These are phyloP conservation scores for Nematocida ironsii DNA, from an alignment of 371 early-diverging fungal genomes.

Conservation along the genomic window DNA sequence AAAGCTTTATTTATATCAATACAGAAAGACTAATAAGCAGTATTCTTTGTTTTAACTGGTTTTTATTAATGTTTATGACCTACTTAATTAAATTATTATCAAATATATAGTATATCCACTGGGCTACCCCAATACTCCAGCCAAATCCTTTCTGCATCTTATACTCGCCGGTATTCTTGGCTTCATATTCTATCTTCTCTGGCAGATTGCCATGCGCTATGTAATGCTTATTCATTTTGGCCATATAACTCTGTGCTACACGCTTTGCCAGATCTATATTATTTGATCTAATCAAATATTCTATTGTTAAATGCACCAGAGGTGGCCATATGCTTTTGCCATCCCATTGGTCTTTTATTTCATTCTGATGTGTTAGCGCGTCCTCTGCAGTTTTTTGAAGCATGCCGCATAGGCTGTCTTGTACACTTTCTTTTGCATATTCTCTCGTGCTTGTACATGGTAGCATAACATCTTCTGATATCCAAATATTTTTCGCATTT, in stretches of 20 bases:
- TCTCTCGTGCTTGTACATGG: constrained; percentile 33
- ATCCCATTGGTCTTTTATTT: constrained; percentile 72
- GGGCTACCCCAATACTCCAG: constrained; percentile 82
- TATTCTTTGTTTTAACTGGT: no score
- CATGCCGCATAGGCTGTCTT: no score
- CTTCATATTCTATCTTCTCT: constrained; percentile 27
- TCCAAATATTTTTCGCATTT: constrained; percentile 14
- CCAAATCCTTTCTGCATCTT: constrained; percentile 81
- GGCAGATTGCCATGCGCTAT: constrained; percentile 5
- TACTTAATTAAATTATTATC: neutral
- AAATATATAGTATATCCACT: constrained; percentile 46
- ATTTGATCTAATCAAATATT: constrained; percentile 45
- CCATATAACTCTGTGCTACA: neutral
- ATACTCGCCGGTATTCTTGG: constrained; percentile 78
- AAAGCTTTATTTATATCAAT: neutral
- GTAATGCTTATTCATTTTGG: neutral
- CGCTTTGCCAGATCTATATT: constrained; percentile 8
- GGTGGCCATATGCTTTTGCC: constrained; percentile 49
- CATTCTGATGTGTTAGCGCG: constrained; percentile 72
- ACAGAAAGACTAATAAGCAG: neutral
- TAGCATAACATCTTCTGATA: neutral
- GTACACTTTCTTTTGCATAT: neutral
- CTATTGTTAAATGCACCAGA: constrained; percentile 27
- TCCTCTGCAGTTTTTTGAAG: neutral
- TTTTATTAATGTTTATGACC: neutral